Evolutionary conservation across 805 yeast species (phyloP), one percentile per base, ranked within the genome.

Genomic region (Candida chilensis): DNA sequence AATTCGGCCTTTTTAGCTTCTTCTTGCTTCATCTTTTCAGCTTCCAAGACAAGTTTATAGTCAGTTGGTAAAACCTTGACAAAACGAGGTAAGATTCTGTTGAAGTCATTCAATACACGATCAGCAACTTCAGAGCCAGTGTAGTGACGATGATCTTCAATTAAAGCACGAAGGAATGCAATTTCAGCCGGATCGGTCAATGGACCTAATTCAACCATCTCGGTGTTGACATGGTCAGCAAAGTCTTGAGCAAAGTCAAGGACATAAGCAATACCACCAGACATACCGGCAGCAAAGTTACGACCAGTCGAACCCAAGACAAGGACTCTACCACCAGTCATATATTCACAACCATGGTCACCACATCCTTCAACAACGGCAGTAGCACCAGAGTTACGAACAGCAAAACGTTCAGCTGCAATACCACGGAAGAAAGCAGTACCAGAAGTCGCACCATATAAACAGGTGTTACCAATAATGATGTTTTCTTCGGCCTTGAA

Each of bases 281-380:
- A 88, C 82, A 92, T 92, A 67, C 98, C 98, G 33, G 98, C 95
- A 37, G 84, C 96, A 54, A 83, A 83, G 67, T 87, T 80, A 39
- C 96, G 76, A 35, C 95, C 96, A 46, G 95, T 84, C 36, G 77
- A 62, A 28, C 96, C 95, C 43, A 90, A 71, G 28, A 90, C 87
- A 50, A 90, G 86, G 38, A 92, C 95, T 47, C 97, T 77, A 54
- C 98, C 98, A 56, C 98, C 97, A 44, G 97, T 88, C 98, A 90
- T 90, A 64, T 90, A 90, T 63, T 90, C 98, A 64, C 96, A 90
- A 31, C 98, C 98, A 56, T 90, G 96, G 57, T 90, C 96, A 65
- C 98, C 98, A 40, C 84, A 79, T 50, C 95, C 96, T 60, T 90
- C 98, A 41, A 86, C 87, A 38, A 92, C 96, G 40, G 95, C 92